Evolutionary conservation across 106 monocot genomes (phyloP).

Genomic region (Chionographis japonica): DNA sequence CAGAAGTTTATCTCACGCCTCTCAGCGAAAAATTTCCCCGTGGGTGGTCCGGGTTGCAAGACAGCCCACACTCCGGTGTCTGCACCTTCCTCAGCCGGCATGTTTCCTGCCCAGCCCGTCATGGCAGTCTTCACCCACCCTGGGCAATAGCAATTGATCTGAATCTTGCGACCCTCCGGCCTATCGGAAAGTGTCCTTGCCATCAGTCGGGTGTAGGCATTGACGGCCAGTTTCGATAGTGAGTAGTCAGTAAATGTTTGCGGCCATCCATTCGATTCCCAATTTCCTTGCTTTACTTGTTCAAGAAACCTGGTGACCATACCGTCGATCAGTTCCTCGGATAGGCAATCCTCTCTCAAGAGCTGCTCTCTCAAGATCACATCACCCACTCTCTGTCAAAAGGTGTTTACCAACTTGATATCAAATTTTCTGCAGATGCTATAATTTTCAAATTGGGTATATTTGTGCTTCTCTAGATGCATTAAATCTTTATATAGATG

Average conservation of each 20-base stretch:
- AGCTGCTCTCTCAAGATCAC: conserved; percentile 56
- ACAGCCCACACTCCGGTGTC: conserved; percentile 86
- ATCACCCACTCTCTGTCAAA: conserved; percentile 68
- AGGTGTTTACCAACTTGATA: background rate
- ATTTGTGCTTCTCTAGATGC: no score
- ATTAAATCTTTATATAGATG: no score
- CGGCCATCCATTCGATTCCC: conserved; percentile 64
- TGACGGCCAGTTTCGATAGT: conserved; percentile 78
- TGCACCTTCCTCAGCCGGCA: conserved; percentile 64
- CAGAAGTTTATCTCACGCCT: conserved; percentile 79
- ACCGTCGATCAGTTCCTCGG: conserved; percentile 65
- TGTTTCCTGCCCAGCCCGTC: conserved; percentile 88
- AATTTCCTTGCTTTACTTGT: conserved; percentile 54
- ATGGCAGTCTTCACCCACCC: conserved; percentile 96
- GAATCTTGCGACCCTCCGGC: conserved; percentile 53
- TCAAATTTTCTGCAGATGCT: background rate
- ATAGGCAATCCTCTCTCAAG: conserved; percentile 42
- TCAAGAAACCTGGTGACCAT: conserved; percentile 59
- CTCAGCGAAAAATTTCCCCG: conserved; percentile 85
- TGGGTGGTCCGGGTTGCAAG: conserved; percentile 18
- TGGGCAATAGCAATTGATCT: conserved; percentile 84
- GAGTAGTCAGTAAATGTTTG: conserved; percentile 89
- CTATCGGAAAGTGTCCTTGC: conserved; percentile 40
- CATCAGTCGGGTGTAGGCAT: conserved; percentile 72
- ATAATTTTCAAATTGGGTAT: no score